These are phyloP conservation scores for Corchorus capsularis DNA, from an alignment of 345 rosid species.

Conservation along the genomic window DNA sequence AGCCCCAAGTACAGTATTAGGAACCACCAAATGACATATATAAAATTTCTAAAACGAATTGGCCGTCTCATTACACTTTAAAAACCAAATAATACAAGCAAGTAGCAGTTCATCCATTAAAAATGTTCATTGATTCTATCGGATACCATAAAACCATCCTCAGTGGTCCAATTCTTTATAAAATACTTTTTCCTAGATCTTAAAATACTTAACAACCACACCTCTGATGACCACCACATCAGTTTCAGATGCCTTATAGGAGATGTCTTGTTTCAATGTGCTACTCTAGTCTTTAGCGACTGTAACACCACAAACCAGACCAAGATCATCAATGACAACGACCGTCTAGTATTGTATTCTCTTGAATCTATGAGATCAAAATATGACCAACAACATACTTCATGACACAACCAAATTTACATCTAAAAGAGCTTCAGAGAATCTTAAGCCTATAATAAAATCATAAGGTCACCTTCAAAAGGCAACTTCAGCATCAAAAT, in stretches of 20 bases:
- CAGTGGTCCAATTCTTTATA: neutral
- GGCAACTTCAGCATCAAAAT: neutral
- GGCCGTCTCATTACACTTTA: neutral
- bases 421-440: neutral
- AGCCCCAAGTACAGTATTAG: neutral
- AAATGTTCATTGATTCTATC: neutral
- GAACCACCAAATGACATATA: neutral
- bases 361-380: neutral
- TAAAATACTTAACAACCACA: neutral
- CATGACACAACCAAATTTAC: neutral
- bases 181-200: too few relatives aligned
- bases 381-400: neutral
- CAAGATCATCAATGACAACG: neutral
- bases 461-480: neutral
- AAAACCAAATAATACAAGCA: conserved; percentile 10
- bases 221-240: neutral
- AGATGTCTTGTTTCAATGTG: neutral
- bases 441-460: neutral
- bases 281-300: neutral
- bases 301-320: neutral
- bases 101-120: neutral
- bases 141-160: neutral
- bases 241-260: neutral
- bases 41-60: neutral
- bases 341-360: neutral